These are phyloP conservation scores for Starmerella sp. DNA, from an alignment of 805 yeast species.

Conservation along the genomic window DNA sequence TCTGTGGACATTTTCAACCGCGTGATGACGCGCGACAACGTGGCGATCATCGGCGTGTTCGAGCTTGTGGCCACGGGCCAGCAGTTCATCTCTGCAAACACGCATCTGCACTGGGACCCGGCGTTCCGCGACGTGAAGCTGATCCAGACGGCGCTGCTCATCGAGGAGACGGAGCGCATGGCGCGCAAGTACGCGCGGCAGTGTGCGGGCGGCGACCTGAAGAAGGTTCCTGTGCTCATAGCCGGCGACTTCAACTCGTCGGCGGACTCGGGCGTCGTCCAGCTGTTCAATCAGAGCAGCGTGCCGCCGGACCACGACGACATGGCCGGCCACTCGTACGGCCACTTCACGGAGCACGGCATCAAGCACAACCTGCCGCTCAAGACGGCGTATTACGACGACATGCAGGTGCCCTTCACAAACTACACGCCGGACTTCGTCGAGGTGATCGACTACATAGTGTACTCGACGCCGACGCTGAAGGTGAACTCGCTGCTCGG, in stretches of 20 bases:
- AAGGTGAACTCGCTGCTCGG: conserved; percentile 81
- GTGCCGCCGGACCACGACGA: conserved; percentile 66
- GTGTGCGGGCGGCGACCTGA: conserved; percentile 34
- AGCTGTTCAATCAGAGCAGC: conserved; percentile 69
- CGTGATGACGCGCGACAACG: conserved; percentile 89
- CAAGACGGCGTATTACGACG: conserved; percentile 70
- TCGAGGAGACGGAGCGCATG: conserved; percentile 72
- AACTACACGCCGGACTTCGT: conserved; percentile 90
- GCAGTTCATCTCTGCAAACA: conserved; percentile 64
- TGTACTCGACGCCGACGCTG: conserved; percentile 78
- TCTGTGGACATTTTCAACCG: conserved; percentile 92
- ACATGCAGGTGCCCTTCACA: conserved; percentile 89
- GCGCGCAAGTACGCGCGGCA: conserved; percentile 38
- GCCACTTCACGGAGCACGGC: conserved; percentile 80
- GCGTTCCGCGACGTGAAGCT: conserved; percentile 91
- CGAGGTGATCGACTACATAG: conserved; percentile 86
- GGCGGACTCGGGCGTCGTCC: conserved; percentile 80
- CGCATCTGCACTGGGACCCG: conserved; percentile 98
- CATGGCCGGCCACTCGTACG: conserved; percentile 78
- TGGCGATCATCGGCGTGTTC: conserved; percentile 67
- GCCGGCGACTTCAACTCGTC: conserved; percentile 92
- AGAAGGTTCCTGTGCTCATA: conserved; percentile 61
- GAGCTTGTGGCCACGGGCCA: conserved; percentile 66
- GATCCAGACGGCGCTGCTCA: conserved; percentile 81
- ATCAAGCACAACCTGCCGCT: conserved; percentile 70